Percentiles rank a stretch among this genome's conserved stretches.
phyloP scores from a whole-genome alignment of 1,139 yeast species.

The Pichia sp. region DNA sequence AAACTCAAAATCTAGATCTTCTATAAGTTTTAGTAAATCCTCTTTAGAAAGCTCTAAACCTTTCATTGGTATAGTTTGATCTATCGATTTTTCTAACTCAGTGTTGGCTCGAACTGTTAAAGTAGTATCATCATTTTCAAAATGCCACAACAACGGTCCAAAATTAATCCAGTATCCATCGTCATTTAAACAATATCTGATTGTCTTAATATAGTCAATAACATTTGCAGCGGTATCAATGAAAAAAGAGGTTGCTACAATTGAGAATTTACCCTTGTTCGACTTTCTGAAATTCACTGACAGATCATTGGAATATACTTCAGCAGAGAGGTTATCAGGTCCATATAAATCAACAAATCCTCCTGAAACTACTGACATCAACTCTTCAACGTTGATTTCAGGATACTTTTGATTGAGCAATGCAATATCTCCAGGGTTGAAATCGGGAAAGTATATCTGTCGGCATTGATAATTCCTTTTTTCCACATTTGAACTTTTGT shows the following conservation, averaged over 20 bases:
- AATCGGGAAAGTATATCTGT: constrained; percentile 48
- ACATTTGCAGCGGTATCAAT: constrained; percentile 74
- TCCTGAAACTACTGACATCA: constrained; percentile 76
- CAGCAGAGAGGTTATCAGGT: constrained; percentile 34
- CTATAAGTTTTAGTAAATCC: constrained; percentile 46
- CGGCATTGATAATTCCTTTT: constrained; percentile 41
- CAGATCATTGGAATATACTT: constrained; percentile 35
- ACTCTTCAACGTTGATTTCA: constrained; percentile 39
- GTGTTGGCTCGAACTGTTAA: no score
- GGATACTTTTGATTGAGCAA: constrained; percentile 31
- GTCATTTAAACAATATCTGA: constrained; percentile 42
- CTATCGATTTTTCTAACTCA: no score
- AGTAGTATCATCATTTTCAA: constrained; percentile 48
- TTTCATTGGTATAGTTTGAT: constrained; percentile 33
- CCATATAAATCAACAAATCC: constrained; percentile 75
- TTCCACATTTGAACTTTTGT: constrained; percentile 41
- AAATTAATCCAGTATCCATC: constrained; percentile 75
- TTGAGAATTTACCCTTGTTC: constrained; percentile 40
- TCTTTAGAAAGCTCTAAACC: constrained; percentile 63
- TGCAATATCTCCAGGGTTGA: constrained; percentile 35
- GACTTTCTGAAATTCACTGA: constrained; percentile 37
- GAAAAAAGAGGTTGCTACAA: constrained; percentile 66
- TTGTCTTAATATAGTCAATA: constrained; percentile 57
- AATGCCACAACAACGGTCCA: constrained; percentile 87
- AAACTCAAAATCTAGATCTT: constrained; percentile 49